Percentiles rank a stretch among this genome's conserved stretches.
phyloP scores from a whole-genome alignment of 345 rosid genomes.

The Hibiscus tridactylites region DNA sequence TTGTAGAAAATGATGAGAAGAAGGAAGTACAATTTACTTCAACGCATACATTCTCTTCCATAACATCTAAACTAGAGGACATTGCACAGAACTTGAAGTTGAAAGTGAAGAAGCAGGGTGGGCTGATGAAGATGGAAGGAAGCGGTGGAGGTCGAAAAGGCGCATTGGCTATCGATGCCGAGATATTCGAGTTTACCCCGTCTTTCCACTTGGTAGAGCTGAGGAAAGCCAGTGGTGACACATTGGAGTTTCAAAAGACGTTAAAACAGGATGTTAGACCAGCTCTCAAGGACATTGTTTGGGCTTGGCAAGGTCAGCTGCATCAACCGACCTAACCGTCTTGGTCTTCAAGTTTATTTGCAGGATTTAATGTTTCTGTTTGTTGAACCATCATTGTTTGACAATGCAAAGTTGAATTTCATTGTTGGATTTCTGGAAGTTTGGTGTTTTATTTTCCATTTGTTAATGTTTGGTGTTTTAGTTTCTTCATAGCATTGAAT shows the following conservation, averaged over 20 bases:
- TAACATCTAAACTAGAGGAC: constrained; percentile 8
- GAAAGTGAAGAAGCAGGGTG: neutral
- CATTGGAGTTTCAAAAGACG: constrained; percentile 5
- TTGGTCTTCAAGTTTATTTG: neutral
- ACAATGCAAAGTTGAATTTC: neutral
- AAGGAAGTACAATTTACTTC: constrained; percentile 7
- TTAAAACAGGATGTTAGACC: constrained; percentile 10
- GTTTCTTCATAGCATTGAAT: neutral
- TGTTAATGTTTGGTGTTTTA: neutral
- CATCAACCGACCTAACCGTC: neutral
- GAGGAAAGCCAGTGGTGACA: constrained; percentile 12
- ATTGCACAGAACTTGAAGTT: constrained; percentile 8
- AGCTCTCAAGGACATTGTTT: constrained; percentile 14
- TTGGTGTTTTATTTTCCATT: neutral
- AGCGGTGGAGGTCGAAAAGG: constrained; percentile 1
- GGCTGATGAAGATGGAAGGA: constrained; percentile 11
- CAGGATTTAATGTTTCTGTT: neutral
- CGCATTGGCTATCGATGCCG: constrained; percentile 7
- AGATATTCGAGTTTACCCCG: constrained; percentile 12
- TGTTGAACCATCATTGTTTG: neutral
- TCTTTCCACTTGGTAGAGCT: constrained; percentile 11
- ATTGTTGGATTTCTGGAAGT: neutral
- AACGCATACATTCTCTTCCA: neutral
- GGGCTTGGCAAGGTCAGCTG: constrained; percentile 12
- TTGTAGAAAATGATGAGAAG: constrained; percentile 5